A percentile compares a stretch with the other conserved stretches of the same genome.
Conservation (phyloP, 2,329 filamentous ascomycete species). For the Malbranchea zuffiana region DNA sequence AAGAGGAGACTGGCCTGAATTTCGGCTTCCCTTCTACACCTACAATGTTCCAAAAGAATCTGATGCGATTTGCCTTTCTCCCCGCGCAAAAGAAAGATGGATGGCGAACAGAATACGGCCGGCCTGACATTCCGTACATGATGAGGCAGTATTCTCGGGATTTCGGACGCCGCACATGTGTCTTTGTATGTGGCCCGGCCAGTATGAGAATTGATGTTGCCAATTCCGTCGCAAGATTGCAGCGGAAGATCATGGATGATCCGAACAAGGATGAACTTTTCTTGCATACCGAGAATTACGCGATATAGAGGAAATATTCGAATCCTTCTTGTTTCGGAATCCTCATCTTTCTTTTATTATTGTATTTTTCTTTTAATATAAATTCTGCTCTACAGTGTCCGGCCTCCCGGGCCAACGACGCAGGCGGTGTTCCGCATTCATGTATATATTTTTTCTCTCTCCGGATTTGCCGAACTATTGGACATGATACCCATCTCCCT, state of each 20-base stretch:
- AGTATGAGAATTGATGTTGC: slow-evolving; percentile 79
- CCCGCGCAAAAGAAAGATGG: slow-evolving; percentile 49
- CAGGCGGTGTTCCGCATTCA: too few relatives aligned
- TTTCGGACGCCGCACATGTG: slow-evolving; percentile 72
- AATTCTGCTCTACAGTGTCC: too few relatives aligned
- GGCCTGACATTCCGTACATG: slow-evolving; percentile 79
- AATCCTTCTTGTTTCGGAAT: not conserved
- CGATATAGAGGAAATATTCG: slow-evolving; percentile 47
- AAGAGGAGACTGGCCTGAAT: slow-evolving; percentile 39
- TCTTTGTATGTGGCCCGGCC: slow-evolving; percentile 86
- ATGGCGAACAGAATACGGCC: slow-evolving; percentile 86
- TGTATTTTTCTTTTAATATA: not conserved
- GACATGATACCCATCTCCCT: too few relatives aligned
- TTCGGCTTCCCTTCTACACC: slow-evolving; percentile 77
- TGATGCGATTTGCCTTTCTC: slow-evolving; percentile 84
- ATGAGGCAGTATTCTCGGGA: slow-evolving; percentile 69
- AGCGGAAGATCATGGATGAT: slow-evolving; percentile 72
- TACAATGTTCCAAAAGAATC: slow-evolving; percentile 75
- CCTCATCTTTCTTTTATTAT: not conserved
- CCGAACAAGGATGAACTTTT: slow-evolving; percentile 78
- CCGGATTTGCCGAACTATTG: too few relatives aligned
- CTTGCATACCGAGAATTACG: slow-evolving; percentile 90
- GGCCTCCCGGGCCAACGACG: too few relatives aligned
- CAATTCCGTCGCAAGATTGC: slow-evolving; percentile 70
- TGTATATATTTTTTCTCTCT: too few relatives aligned